Evolutionary conservation across 805 yeast genomes (phyloP).

Genomic region (Wilhelminamyces savonicus): DNA sequence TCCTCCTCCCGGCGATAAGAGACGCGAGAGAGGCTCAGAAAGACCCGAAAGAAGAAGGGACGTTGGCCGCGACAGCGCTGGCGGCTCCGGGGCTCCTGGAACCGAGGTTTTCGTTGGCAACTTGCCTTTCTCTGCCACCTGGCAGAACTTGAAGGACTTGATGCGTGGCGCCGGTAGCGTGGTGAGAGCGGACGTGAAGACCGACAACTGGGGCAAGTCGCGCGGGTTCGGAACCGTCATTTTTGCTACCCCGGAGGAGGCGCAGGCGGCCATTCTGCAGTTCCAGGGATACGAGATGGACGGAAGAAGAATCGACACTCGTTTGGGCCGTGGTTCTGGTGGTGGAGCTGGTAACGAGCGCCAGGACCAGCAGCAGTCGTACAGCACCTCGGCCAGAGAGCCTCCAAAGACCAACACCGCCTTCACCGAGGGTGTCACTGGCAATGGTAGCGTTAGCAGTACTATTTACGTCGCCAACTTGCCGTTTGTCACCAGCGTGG

Average conservation of each 20-base stretch:
- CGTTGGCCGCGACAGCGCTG: too few species aligned
- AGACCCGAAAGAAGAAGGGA: background rate
- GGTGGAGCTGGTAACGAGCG: background rate
- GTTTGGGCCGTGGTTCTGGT: conserved; percentile 48
- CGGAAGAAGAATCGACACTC: conserved; percentile 75
- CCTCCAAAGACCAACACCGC: conserved; percentile 30
- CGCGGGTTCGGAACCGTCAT: conserved; percentile 83
- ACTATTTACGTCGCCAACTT: conserved; percentile 66
- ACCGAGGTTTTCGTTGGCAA: conserved; percentile 72
- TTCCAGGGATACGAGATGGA: conserved; percentile 66
- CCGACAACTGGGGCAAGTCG: conserved; percentile 65
- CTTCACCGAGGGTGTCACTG: conserved; percentile 62
- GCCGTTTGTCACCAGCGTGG: conserved; percentile 84
- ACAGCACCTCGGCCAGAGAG: too few species aligned
- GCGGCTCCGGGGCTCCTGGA: conserved; percentile 20
- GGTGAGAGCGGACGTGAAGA: conserved; percentile 73
- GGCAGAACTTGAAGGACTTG: conserved; percentile 84
- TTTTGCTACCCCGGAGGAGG: conserved; percentile 61
- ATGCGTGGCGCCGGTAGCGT: conserved; percentile 74
- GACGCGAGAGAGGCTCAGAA: conserved; percentile 19
- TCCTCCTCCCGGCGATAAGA: conserved; percentile 59
- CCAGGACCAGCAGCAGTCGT: too few species aligned
- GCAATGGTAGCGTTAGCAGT: conserved; percentile 46
- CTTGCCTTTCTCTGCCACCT: conserved; percentile 71
- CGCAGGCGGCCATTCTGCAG: conserved; percentile 60